A percentile compares a stretch with the other conserved stretches of the same genome.
Evolutionary conservation across 805 yeast species (phyloP).

Genomic region (Starmerella riodocensis): DNA sequence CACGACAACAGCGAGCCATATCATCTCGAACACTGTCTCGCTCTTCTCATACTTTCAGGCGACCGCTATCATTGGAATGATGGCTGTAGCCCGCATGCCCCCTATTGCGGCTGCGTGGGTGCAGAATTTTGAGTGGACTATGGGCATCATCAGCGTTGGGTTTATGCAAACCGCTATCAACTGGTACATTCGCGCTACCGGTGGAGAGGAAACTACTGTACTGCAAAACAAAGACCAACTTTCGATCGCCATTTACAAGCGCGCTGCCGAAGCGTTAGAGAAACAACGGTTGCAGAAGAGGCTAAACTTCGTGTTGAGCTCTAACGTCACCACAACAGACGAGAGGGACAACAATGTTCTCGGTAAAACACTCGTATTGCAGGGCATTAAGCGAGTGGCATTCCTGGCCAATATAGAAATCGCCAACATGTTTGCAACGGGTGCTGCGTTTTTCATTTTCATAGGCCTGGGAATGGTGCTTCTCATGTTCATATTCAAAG

Average conservation of each 20-base stretch:
- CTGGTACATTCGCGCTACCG: constrained; percentile 44
- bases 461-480: constrained; percentile 49
- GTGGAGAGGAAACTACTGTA: constrained; percentile 73
- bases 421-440: constrained; percentile 74
- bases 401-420: constrained; percentile 74
- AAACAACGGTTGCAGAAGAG: not conserved
- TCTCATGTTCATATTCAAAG: constrained; percentile 48
- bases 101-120: constrained; percentile 98
- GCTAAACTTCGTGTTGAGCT: constrained; percentile 1
- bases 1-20: constrained; percentile 86
- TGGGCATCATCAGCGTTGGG: constrained; percentile 67
- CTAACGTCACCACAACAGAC: constrained; percentile 24
- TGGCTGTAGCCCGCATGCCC: constrained; percentile 84
- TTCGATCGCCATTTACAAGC: constrained; percentile 69
- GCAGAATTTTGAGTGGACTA: constrained; percentile 90
- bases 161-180: constrained; percentile 48
- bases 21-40: constrained; percentile 91
- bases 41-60: constrained; percentile 88
- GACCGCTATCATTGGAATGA: constrained; percentile 83
- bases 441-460: constrained; percentile 69
- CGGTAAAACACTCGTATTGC: constrained; percentile 60
- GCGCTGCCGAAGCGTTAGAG: constrained; percentile 15
- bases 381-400: constrained; percentile 89
- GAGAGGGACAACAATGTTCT: constrained; percentile 50
- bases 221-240: constrained; percentile 48